phyloP scores from a whole-genome alignment of 176 grass and related monocot genomes.

The Panicum miliaceum region DNA sequence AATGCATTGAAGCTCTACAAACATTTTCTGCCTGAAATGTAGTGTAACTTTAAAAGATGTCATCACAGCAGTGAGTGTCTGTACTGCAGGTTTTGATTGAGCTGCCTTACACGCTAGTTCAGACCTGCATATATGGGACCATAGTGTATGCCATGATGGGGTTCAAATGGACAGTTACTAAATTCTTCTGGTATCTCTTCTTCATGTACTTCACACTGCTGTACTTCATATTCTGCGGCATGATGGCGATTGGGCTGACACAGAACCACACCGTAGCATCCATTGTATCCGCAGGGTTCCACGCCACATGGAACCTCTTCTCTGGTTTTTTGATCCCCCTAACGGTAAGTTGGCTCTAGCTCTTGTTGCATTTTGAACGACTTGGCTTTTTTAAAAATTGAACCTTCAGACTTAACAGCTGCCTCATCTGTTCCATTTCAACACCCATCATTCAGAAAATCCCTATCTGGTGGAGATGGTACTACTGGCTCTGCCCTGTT shows the following conservation, averaged over 20 bases:
- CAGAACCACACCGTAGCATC: constrained; percentile 3
- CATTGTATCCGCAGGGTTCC: background rate
- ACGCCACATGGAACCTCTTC: constrained; percentile 31
- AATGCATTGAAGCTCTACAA: background rate
- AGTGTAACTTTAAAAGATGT: background rate
- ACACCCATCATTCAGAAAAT: constrained; percentile 9
- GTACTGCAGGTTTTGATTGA: constrained; percentile 17
- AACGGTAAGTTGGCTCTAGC: constrained; percentile 1
- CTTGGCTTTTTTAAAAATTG: background rate
- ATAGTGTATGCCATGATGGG: constrained; percentile 29
- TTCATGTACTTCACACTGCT: constrained; percentile 27
- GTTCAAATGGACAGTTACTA: background rate
- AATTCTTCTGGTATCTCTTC: constrained; percentile 35
- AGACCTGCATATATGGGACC: background rate
- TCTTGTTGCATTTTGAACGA: background rate
- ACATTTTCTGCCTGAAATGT: background rate
- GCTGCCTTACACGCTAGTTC: constrained; percentile 6
- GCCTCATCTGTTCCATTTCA: background rate
- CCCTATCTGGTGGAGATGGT: constrained; percentile 44
- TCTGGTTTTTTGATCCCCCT: constrained; percentile 22
- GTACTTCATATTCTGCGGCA: constrained; percentile 15
- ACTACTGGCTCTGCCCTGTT: constrained; percentile 33
- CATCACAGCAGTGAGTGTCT: background rate
- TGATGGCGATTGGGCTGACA: constrained; percentile 19
- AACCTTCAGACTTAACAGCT: background rate